Evolutionary conservation across 2,329 filamentous ascomycete species (phyloP), one percentile per base, ranked within the genome.

Genomic region (Penicillium sp.): DNA sequence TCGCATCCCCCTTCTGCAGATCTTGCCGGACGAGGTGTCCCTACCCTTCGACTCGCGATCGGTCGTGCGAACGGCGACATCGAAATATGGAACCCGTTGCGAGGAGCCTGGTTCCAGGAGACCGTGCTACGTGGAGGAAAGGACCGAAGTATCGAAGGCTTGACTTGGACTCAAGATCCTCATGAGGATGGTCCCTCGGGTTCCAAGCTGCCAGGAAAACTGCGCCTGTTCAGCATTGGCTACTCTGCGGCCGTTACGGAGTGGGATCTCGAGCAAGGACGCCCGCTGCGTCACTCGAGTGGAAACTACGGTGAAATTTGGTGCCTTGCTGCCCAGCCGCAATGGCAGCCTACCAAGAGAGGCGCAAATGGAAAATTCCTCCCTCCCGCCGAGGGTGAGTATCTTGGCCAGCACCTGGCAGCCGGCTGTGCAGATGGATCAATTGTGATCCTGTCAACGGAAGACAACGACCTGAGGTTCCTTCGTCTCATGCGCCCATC

Each of bases 271-370:
- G 87, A 88, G 68, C 90, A 88, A 65, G 92, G 91, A 15, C 84
- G 87, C 59, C 91, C 93, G 12, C 86, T 90, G 79, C 87, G 90
- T 62, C 91, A 96, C 77, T 92, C 92, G 19, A 93, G 91, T 71
- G 95, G 94, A 50, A 96, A 96, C 77, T 92, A 96, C 77, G 93
- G 93, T 67, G 93, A 97, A 73, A 94, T 98, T 64, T 99, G 95
- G 95, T 98, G 94, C 79, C 86, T 99, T 71, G 92, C 91, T 61
- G 91, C 90, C 15, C 94, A 97, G 79, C 95, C 94, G 3, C 82
- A 83, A 66, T 80, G 79, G 75, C 79, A 81, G 61, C 62, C 75
- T 33, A 73, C 73, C 28, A 71, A 74, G 66, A 75, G 65, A 38
- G 73, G 70, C 51, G 79, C 75, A 60, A 74, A 79, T 64, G 75